Base-by-base conservation (phyloP, 441 rosid genomes). In the Bocquillonia castaneifolia region DNA sequence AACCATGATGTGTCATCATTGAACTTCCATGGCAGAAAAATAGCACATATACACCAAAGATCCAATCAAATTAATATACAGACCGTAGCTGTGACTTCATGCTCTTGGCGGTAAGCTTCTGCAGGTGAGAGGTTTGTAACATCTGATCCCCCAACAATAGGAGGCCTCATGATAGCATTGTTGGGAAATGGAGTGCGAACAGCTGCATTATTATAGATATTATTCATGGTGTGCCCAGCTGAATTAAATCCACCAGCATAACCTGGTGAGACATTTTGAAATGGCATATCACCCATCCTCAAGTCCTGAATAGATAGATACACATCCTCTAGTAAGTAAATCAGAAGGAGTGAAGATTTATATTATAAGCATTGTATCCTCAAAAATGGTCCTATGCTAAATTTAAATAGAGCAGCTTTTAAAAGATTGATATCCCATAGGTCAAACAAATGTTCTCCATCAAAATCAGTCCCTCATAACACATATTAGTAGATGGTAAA, bases 61-160 rank as follows among this genome's bases (percentile, higher is more conserved):
- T 25, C 67, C 17, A 45, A 32, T 45, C 66, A 74, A 66, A 74
- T 31, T 59, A 66, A 70, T 44, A 40, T 58, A 83, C 89, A 66
- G 50, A 93, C 98, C 80, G 83, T 89, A 68, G 91, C 87, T 63
- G 91, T 78, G 75, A 93, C 89, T 89, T 93, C 97, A 74, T 93
- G 98, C 67, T 84, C 91, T 71, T 80, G 86, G 56, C 91, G 64
- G 74, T 91, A 93, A 58, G 71, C 80, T 75, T 91, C 97, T 69
- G 75, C 89, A 50, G 98, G 77, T 9, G 97, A 84, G 56, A 86
- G 78, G 72, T 76, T 77, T 56, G 73, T 12, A 59, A 71, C 69
- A 76, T 86, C 93, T 39, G 82, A 63, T 55, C 82, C 70, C 72
- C 85, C 84, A 66, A 54, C 54, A 45, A 78, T 72, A 18, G 88